Base-by-base conservation (phyloP, 495 filamentous ascomycete species). In the Hypoxylon trugodes region DNA sequence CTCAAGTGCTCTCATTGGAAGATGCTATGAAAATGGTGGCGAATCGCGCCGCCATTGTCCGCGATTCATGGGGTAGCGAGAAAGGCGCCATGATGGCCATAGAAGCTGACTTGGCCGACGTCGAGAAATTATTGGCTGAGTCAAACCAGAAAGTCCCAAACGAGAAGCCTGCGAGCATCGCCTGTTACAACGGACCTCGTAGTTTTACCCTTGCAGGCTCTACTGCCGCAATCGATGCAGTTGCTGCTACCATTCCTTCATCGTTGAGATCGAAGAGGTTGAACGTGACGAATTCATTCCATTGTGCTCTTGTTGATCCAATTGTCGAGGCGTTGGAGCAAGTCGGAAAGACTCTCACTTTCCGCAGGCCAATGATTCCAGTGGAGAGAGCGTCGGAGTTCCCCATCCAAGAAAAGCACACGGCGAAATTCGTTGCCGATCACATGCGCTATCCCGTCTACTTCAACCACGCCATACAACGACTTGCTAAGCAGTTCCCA, bases 371-470 rank as follows among this genome's bases (percentile, higher is more conserved):
- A 66, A 46, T 76, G 25, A 78, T 77, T 64, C 41, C 69, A 6
- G 66, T 79, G 19, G 48, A 71, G 59, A 79, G 68, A 43, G 52
- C 68, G n/a, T 65, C 60, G 60, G 74, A 37, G 25, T 68, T 69
- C 63, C 77, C 56, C 43, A 13, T 48, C 37, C 58, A 70, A 30
- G 79, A 77, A 55, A 51, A 70, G 9, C 73, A 81, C 43, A 70
- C 71, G 10, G 59, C 78, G 35, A 68, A 60, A 28, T 78, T 77
- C 52, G 71, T 82, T 1, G 71, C 77, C 2, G 69, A 79, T 0
- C 84, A 86, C 48, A 78, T 79, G 54, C 74, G 82, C 7, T 62
- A 76, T 6, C 79, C 83, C 0, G 84, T 87, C 0, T 84, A 73
- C 59, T 87, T 87, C 50, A 53, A 68, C n/a, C 71, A 82, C 8